A percentile compares a stretch with the other conserved stretches of the same genome.
Evolutionary conservation across 1,284 basidiomycete genomes (phyloP).

Genomic region (Malassezia psittaci): DNA sequence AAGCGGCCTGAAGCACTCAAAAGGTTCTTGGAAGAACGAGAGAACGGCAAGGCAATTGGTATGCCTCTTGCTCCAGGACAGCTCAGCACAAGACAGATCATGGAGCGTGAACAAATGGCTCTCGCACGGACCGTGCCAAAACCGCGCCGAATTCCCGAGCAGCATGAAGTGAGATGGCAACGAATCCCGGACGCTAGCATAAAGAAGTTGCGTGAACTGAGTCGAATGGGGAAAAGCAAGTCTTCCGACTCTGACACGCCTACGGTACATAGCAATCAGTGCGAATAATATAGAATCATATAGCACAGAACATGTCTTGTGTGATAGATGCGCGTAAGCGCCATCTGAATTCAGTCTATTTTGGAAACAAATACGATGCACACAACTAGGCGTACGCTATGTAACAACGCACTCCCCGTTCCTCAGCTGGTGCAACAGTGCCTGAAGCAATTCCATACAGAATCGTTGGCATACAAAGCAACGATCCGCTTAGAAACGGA

Average conservation of each 20-base stretch:
- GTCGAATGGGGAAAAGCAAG: slow-evolving; percentile 19
- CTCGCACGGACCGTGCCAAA: neutral
- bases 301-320: slow-evolving; percentile 1
- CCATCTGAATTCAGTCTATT: slow-evolving; percentile 16
- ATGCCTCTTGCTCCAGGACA: slow-evolving; percentile 43
- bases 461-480: too few relatives aligned
- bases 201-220: slow-evolving; percentile 25
- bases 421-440: neutral
- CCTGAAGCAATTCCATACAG: too few relatives aligned
- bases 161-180: slow-evolving; percentile 17
- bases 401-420: neutral
- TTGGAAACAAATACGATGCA: slow-evolving; percentile 12
- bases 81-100: slow-evolving; percentile 7
- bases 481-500: slow-evolving; percentile 60
- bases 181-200: slow-evolving; percentile 22
- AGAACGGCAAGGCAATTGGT: slow-evolving; percentile 27
- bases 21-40: slow-evolving; percentile 32
- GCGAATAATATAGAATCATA: slow-evolving; percentile 18
- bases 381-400: neutral
- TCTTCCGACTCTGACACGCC: slow-evolving; percentile 17
- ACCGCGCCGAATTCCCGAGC: neutral
- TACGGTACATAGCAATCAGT: neutral
- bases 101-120: slow-evolving; percentile 7
- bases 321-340: neutral
- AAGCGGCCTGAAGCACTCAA: slow-evolving; percentile 29